Evolutionary conservation across 2,329 filamentous ascomycete genomes (phyloP).

Genomic region (Beauveria brongniartii): DNA sequence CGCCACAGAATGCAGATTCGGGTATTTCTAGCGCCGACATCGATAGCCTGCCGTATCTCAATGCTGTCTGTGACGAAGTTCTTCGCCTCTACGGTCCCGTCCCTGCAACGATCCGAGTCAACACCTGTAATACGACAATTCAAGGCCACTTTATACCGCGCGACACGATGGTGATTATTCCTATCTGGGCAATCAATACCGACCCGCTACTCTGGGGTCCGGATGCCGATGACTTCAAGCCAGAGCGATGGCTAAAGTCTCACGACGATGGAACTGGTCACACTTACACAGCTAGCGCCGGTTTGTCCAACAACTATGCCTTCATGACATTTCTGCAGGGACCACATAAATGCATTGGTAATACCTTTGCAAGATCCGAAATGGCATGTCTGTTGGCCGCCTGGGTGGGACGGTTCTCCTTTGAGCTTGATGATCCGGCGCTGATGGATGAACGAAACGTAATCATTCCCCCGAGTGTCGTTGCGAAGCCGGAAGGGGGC

Average conservation of each 20-base stretch:
- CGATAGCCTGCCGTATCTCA: constrained; percentile 35
- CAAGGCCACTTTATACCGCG: constrained; percentile 25
- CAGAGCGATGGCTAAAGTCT: constrained; percentile 27
- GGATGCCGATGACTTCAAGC: constrained; percentile 27
- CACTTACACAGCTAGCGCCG: constrained; percentile 21
- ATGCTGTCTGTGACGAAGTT: constrained; percentile 52
- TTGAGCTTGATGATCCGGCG: constrained; percentile 46
- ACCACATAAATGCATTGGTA: constrained; percentile 76
- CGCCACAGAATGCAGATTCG: not conserved
- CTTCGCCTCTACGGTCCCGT: constrained; percentile 32
- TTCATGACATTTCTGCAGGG: constrained; percentile 81
- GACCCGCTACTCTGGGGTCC: constrained; percentile 27
- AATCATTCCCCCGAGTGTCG: not conserved
- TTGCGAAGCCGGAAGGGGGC: constrained; percentile 6
- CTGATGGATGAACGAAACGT: constrained; percentile 35
- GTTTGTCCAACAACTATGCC: constrained; percentile 66
- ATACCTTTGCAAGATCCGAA: constrained; percentile 72
- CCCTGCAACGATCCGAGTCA: constrained; percentile 22
- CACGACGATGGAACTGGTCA: constrained; percentile 12
- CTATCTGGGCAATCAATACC: constrained; percentile 22
- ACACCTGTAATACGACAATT: constrained; percentile 22
- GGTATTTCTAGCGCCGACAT: not conserved
- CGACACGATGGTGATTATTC: constrained; percentile 26
- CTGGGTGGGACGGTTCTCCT: constrained; percentile 67
- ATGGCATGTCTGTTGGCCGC: constrained; percentile 75